Base-by-base conservation (phyloP, 2,329 filamentous ascomycete genomes). In the Pseudogymnoascus sp. region DNA sequence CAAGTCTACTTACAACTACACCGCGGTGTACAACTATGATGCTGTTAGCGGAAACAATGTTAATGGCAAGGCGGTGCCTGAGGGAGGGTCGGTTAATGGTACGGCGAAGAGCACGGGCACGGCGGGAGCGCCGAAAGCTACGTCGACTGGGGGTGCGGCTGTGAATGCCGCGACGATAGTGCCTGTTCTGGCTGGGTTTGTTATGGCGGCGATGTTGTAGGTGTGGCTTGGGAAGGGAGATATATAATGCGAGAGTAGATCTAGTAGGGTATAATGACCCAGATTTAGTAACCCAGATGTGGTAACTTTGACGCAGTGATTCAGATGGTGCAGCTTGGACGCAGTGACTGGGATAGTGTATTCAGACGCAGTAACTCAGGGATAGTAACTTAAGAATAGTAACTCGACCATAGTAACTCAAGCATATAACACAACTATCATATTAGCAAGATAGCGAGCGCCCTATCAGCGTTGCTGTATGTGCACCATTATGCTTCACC, bases 11-110 rank as follows among this genome's bases (percentile, higher is more conserved):
- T 63, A 61, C 11, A 66, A 69, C 37, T 69, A 69, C 61, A 67
- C 65, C 10, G 64, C 64, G 31, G 50, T 56, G 1, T 69, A 68
- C 46, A 67, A 65, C n/a, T 69, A 68, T 62, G 67, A 69, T 46
- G 34, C 44, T 59, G 40, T 34, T 4, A 64, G 50, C 25, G 42
- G 60, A 1, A 66, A 63, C 21, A 65, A 68, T 46, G 62, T 63
- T 18, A 65, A 63, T 21, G 66, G 64, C 6, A 50, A 50, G 44
- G 6, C 21, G 21, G 44, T 50, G 12, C 44, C 44, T 5, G 3
- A 5, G 6, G 44, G 21, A 2, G 44, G 44, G 3, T 50, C 44
- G 44, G 44, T 50, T 14, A 50, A 7, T 14, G 23, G 21, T n/a
- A 11, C 16, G 21, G 44, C 1, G 21, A 50, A 25, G 3, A 28